Base-by-base conservation (phyloP, 495 filamentous ascomycete genomes). In the Penicillium subrubescens region DNA sequence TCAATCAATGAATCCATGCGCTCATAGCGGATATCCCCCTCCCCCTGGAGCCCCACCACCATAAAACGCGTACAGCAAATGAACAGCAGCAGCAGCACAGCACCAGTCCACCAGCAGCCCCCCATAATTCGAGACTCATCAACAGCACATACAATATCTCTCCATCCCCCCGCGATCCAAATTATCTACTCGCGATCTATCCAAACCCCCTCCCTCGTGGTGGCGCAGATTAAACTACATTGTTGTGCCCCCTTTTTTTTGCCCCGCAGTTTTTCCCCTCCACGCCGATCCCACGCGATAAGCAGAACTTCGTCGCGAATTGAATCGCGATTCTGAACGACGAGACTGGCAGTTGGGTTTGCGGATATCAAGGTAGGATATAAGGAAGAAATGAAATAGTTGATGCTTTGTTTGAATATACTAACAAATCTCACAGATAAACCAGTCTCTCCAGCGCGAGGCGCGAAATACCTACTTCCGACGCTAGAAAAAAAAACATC, bases 221-320 rank as follows among this genome's bases (percentile, higher is more conserved):
- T 31, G 48, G 12, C 25, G 48, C 48, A n/a, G 48, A 31, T 29
- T 29, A 31, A 52, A n/a, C 11, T 29, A 52, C 48, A 5, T 25
- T 3, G 48, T 17, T 8, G 7, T 25, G 3, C 10, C 27, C 48
- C 48, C 60, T 57, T 60, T 65, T 67, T 63, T 65, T 34, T 65
- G 63, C 66, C 66, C 66, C 66, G 66, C 66, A 59, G 23, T 58
- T 29, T 29, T 54, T 34, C 53, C 53, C 53, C 33, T 39, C 31
- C 52, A 55, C 52, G 33, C 46, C 57, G 27, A 41, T 50, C 52
- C 25, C 31, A 25, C 31, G n/a, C 53, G 46, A 55, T 65, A 65
- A 55, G 62, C 62, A 61, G 35, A 54, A 50, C 56, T 57, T 39
- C 4, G 56, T 60, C 57, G 56, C 61, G 31, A 33, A 33, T 33